Percentiles rank a stretch among this genome's conserved stretches.
These are phyloP conservation scores for Meripilus lineatus DNA, from an alignment of 1,284 basidiomycete genomes.

Conservation along the genomic window DNA sequence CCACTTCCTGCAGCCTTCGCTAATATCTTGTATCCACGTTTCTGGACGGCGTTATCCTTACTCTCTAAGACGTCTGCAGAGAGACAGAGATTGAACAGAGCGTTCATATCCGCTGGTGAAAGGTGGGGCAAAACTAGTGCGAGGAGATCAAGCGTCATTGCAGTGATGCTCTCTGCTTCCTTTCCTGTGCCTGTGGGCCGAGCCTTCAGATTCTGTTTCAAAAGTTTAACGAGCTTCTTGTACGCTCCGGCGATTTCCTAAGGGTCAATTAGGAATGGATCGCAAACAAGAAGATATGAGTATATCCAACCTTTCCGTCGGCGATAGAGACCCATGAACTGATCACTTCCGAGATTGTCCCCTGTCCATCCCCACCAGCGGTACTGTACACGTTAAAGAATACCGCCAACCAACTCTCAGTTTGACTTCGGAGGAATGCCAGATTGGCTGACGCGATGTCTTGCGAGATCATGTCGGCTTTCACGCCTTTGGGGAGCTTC, in stretches of 20 bases:
- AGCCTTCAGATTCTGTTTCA: constrained; percentile 64
- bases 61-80: constrained; percentile 58
- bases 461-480: constrained; percentile 36
- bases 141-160: constrained; percentile 89
- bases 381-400: constrained; percentile 97
- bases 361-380: constrained; percentile 71
- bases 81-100: constrained; percentile 63
- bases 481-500: constrained; percentile 29
- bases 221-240: constrained; percentile 72
- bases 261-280: constrained; percentile 1
- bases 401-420: constrained; percentile 91
- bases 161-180: constrained; percentile 51
- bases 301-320: constrained; percentile 50
- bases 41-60: constrained; percentile 88
- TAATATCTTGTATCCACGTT: constrained; percentile 91
- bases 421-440: constrained; percentile 70
- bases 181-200: constrained; percentile 31
- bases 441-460: constrained; percentile 69
- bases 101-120: constrained; percentile 51
- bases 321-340: constrained; percentile 84
- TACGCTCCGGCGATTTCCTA: constrained; percentile 81
- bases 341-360: constrained; percentile 87
- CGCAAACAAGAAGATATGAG: constrained; percentile 4
- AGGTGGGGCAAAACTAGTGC: constrained; percentile 81
- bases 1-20: constrained; percentile 65